Percentiles rank a stretch among this genome's conserved stretches.
Conservation (phyloP, 148 eudicot species). For the Diospyros kaki region DNA sequence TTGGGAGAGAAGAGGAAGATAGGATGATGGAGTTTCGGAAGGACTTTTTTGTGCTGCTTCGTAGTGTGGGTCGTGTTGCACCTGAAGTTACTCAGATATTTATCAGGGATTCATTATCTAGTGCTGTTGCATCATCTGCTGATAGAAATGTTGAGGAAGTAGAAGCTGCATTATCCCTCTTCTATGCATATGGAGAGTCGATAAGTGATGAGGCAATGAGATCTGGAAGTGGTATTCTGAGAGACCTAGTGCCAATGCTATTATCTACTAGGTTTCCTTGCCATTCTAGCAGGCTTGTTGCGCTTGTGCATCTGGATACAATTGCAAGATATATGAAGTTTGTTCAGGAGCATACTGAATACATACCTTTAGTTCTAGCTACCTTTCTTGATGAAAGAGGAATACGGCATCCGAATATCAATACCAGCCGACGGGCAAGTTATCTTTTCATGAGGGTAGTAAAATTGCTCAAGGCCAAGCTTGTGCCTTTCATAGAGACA, state of each 20-base stretch:
- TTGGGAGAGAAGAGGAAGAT: slow-evolving; percentile 90
- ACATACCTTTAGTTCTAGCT: slow-evolving; percentile 61
- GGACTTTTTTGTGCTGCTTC: slow-evolving; percentile 73
- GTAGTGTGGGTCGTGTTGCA: slow-evolving; percentile 84
- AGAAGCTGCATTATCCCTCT: slow-evolving; percentile 86
- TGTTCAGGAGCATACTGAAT: slow-evolving; percentile 70
- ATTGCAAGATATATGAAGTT: slow-evolving; percentile 77
- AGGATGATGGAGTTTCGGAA: slow-evolving; percentile 88
- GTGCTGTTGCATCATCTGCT: slow-evolving; percentile 53
- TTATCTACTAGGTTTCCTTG: slow-evolving; percentile 82
- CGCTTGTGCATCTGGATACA: slow-evolving; percentile 85
- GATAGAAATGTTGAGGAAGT: slow-evolving; percentile 90
- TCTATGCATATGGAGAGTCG: slow-evolving; percentile 89
- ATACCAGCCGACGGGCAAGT: slow-evolving; percentile 89
- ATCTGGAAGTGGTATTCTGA: slow-evolving; percentile 61
- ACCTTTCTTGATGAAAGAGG: slow-evolving; percentile 96
- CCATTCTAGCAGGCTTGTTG: slow-evolving; percentile 85
- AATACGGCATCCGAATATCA: slow-evolving; percentile 79
- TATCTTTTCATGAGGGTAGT: slow-evolving; percentile 95
- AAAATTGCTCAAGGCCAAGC: slow-evolving; percentile 75
- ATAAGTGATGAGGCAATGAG: slow-evolving; percentile 71
- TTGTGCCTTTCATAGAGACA: slow-evolving; percentile 82
- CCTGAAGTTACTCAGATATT: slow-evolving; percentile 79
- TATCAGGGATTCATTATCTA: slow-evolving; percentile 64
- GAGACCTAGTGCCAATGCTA: slow-evolving; percentile 86